Conservation (phyloP, 345 rosid genomes). For the Crucihimalaya himalaica region DNA sequence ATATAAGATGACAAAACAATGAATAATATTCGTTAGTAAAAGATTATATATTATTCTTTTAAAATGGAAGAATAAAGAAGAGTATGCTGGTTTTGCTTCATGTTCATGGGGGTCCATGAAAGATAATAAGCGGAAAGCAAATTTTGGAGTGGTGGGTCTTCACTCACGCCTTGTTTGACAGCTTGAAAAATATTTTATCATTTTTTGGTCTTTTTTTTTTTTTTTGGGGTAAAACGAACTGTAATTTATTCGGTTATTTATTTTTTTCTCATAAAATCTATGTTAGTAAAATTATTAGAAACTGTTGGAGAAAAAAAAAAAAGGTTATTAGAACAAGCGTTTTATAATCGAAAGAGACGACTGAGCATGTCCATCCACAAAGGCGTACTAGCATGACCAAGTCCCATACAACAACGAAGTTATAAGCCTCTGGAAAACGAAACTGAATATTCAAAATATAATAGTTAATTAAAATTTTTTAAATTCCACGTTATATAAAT, state of each 20-base stretch:
- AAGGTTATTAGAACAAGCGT: neutral
- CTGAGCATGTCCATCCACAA: slow-evolving; percentile 10
- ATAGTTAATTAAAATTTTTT: too few species aligned
- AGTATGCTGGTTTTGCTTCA: slow-evolving; percentile 32
- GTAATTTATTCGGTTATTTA: neutral
- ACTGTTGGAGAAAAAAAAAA: neutral
- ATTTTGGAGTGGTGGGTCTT: slow-evolving; percentile 39
- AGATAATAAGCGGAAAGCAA: slow-evolving; percentile 37
- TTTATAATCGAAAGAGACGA: slow-evolving; percentile 15
- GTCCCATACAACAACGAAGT: neutral
- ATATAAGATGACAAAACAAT: slow-evolving; percentile 6
- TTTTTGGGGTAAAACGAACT: neutral
- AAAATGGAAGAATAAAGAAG: slow-evolving; percentile 9
- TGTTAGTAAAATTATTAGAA: neutral
- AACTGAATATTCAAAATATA: too few species aligned
- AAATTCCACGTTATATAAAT: too few species aligned
- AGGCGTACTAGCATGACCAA: slow-evolving; percentile 9
- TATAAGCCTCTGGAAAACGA: too few species aligned
- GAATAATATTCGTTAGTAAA: neutral
- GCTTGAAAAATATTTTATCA: neutral
- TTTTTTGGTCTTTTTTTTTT: neutral
- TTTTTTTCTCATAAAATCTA: neutral
- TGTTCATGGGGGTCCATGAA: slow-evolving; percentile 38
- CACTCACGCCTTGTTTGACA: slow-evolving; percentile 35
- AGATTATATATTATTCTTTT: neutral